Base-by-base conservation (phyloP, 225 moss, liverwort and hornwort genomes). In the Thuidium tamariscinum region DNA sequence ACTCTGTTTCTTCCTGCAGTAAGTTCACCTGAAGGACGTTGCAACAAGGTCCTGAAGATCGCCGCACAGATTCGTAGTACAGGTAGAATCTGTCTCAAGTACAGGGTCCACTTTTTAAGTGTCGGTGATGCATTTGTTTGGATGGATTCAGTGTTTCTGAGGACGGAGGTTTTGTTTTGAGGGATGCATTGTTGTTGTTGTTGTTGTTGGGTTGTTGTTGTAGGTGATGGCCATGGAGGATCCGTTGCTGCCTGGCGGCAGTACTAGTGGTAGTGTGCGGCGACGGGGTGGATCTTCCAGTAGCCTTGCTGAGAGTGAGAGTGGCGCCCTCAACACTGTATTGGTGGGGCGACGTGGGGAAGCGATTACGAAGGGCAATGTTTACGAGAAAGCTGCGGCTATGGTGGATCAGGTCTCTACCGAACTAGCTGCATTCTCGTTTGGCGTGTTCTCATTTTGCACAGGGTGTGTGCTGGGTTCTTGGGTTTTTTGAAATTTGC, bases 341-440 rank as follows among this genome's bases (percentile, higher is more conserved):
- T 79, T 94, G 80, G 89, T 94, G 10, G 90, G 92, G 23, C 85
- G 94, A 66, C 89, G 96, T 52, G 93, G 89, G 25, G 82, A 57
- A 46, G 97, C 95, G 8, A 93, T 97, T 27, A 92, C 96, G 22
- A 85, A 52, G 34, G 98, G 97, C 26, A 87, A 93, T 82, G 89
- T 85, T 54, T 99, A 89, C 75, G 55, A 99, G 85, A 96, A 92
- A 92, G 98, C 98, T 63, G 98, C 98, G 82, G 98, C 98, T n/a
- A 94, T 99, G 87, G 97, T 99, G 77, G 98, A 99, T 84, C 92
- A 97, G 93, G 97, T 95, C 27, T 29, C 34, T 7, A 88, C 44
- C 23, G 19, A 10, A 46, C 22, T 12, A 23, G 12, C 56, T 65
- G 64, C 84, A 84, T 55, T 54, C 54, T 70, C 66, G 8, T 25